Conservation (phyloP, 768 basidiomycete genomes). For the Boletus edulis region DNA sequence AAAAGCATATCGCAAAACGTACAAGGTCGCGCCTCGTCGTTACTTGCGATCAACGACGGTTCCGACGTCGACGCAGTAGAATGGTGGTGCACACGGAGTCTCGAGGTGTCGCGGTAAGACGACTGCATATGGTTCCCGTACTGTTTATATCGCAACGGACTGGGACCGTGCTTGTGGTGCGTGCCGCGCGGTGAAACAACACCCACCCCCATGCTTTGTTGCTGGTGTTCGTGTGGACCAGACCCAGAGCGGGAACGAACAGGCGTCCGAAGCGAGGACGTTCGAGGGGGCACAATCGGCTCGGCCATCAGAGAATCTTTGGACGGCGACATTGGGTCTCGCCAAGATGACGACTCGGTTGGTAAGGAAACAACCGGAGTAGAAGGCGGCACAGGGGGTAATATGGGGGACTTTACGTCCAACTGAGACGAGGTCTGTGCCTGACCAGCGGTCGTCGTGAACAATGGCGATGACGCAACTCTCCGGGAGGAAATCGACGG, state of each 20-base stretch:
- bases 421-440: constrained; percentile 20
- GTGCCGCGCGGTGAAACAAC: constrained; percentile 33
- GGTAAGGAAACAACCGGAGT: constrained; percentile 26
- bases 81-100: constrained; percentile 63
- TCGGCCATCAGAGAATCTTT: constrained; percentile 45
- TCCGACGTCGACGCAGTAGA: constrained; percentile 78
- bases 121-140: constrained; percentile 35
- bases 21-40: constrained; percentile 51
- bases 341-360: constrained; percentile 23
- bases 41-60: constrained; percentile 65
- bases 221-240: constrained; percentile 19
- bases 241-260: constrained; percentile 30
- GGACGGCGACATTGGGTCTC: constrained; percentile 42
- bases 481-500: constrained; percentile 58
- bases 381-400: constrained; percentile 12
- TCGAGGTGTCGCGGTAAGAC: constrained; percentile 38
- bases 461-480: constrained; percentile 33
- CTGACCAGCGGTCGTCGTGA: constrained; percentile 35
- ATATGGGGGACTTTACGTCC: constrained; percentile 19
- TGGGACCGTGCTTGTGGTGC: constrained; percentile 37
- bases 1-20: constrained; percentile 27
- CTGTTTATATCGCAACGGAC: constrained; percentile 45
- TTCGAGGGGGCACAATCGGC: constrained; percentile 30
- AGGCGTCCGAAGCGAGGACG: constrained; percentile 32
- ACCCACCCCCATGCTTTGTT: constrained; percentile 12